Percentiles rank a stretch among this genome's conserved stretches.
Conservation (phyloP, 257 asterid genomes). For the Striga asiatica region DNA sequence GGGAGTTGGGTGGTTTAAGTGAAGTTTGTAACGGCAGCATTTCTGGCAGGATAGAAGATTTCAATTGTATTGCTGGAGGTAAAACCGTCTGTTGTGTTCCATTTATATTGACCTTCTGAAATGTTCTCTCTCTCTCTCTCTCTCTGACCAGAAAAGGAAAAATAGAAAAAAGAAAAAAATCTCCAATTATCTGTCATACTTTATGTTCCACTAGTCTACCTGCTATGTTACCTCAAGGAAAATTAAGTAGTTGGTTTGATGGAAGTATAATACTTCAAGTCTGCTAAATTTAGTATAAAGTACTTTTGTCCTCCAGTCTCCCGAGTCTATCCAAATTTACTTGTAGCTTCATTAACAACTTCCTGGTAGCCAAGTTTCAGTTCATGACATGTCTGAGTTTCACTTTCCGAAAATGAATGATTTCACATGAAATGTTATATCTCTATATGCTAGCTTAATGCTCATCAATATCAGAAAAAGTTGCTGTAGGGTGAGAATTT, state of each 20-base stretch:
- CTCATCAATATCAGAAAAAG: no score
- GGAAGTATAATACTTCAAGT: conserved; percentile 4
- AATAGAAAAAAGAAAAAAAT: no score
- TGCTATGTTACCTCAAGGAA: conserved; percentile 1
- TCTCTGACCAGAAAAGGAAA: no score
- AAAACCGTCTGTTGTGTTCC: conserved; percentile 5
- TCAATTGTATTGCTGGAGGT: conserved; percentile 46
- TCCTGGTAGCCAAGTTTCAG: no score
- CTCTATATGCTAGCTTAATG: no score
- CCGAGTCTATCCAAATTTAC: no score
- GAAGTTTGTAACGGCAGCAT: conserved; percentile 36
- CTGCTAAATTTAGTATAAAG: not conserved
- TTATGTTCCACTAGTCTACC: not conserved
- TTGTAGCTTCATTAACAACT: not conserved
- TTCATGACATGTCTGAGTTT: no score
- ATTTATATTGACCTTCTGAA: not conserved
- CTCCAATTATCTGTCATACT: no score
- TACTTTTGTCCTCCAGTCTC: not conserved
- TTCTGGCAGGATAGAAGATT: conserved; percentile 43
- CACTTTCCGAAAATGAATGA: no score
- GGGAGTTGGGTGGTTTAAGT: conserved; percentile 27
- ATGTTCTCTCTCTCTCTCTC: not conserved
- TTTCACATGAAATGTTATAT: no score
- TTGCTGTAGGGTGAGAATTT: no score
- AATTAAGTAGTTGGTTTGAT: not conserved